Evolutionary conservation across 768 basidiomycete species (phyloP), one percentile per base, ranked within the genome.

Genomic region (Naematelia aurantialba): DNA sequence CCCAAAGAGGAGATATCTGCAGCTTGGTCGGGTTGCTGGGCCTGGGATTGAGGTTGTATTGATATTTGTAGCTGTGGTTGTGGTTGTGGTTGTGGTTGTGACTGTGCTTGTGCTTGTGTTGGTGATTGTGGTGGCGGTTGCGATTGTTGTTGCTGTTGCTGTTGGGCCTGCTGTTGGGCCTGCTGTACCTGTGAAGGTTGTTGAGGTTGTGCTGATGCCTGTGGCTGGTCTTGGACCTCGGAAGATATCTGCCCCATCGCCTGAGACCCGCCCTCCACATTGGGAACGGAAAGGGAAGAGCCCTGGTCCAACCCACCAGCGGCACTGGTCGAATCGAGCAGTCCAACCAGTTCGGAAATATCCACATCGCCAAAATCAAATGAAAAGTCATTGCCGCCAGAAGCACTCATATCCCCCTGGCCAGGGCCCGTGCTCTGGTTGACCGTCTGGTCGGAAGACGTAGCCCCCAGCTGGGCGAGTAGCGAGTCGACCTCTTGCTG

Each of bases 61-160:
- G 25, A 26, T 19, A 5, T 17, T 39, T 12, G n/a, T 26, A 10
- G 14, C 47, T 50, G 45, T 26, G 5, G 25, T 22, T 48, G 17
- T 26, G 22, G 22, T 2, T 2, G 11, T n/a, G 13, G 50, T 17
- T 2, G 27, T 27, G 24, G 50, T 25, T 52, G 50, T 29, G 8
- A 17, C 21, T 52, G 50, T 21, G 5, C 10, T 4, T 22, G 22
- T 52, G 19, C 22, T 25, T 22, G 3, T 8, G 19, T 14, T 25
- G 19, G 50, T 3, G 19, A 26, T 52, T 51, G 21, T 51, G 12
- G 21, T 51, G 22, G 21, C 27, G 45, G 58, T 26, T 59, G 60
- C 19, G 19, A 49, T 19, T 49, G 60, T 13, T 44, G 31, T 39
- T 49, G 51, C 5, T 52, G 48, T 58, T 46, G 45, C 26, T 39